phyloP scores from a whole-genome alignment of 2,329 filamentous ascomycete species.

The Ophiostoma montium region DNA sequence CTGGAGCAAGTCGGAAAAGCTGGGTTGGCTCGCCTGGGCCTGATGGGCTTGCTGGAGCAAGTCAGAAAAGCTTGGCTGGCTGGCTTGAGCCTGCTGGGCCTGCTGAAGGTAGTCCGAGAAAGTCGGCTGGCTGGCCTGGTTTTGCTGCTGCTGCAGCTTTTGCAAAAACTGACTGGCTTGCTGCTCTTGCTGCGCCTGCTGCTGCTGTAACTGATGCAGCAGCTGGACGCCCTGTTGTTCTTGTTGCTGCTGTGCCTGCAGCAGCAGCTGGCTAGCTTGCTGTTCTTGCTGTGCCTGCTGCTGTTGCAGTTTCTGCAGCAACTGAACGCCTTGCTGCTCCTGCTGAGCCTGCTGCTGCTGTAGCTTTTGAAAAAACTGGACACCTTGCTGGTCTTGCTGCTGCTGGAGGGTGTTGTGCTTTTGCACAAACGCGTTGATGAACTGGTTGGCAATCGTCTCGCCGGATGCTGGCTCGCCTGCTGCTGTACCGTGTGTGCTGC shows the following conservation, averaged over 20 bases:
- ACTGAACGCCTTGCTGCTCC: too few relatives aligned
- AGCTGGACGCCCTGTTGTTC: neutral
- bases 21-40: neutral
- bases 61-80: neutral
- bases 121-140: neutral
- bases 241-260: too few relatives aligned
- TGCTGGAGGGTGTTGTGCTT: too few relatives aligned
- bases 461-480: neutral
- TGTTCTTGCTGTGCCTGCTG: neutral
- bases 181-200: neutral
- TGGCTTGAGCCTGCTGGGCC: neutral
- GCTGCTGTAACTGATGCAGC: neutral
- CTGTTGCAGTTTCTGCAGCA: neutral
- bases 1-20: neutral
- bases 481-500: neutral
- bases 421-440: neutral
- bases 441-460: slow-evolving; percentile 2
- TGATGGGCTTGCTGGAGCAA: neutral
- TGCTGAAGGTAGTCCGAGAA: neutral
- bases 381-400: too few relatives aligned
- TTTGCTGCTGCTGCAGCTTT: neutral
- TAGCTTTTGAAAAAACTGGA: neutral
- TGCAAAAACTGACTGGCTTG: too few relatives aligned
- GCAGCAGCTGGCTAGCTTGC: too few relatives aligned
- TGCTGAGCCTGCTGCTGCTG: neutral